phyloP scores from a whole-genome alignment of 2,329 filamentous ascomycete species.

The Fusarium chlamydosporum region DNA sequence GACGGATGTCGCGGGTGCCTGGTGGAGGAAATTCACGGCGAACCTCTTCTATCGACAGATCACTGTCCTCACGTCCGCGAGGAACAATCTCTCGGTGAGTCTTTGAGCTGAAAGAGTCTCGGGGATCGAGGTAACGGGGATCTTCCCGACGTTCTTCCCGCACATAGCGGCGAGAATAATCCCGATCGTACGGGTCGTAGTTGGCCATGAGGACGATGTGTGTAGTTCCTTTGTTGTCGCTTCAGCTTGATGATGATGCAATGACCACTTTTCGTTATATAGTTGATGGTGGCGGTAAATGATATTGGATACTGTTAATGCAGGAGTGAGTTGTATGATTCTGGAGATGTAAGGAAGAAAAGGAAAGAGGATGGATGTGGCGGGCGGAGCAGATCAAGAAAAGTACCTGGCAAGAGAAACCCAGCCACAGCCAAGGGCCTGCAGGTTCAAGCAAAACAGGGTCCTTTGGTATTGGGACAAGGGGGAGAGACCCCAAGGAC shows the following conservation, averaged over 20 bases:
- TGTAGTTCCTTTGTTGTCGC: slow-evolving; percentile 13
- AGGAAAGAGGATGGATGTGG: slow-evolving; percentile 31
- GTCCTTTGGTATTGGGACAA: slow-evolving; percentile 39
- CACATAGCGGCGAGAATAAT: slow-evolving; percentile 66
- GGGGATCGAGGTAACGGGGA: slow-evolving; percentile 67
- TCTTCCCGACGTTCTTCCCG: slow-evolving; percentile 68
- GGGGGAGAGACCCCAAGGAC: slow-evolving; percentile 15
- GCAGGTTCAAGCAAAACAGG: slow-evolving; percentile 39
- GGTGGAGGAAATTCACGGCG: slow-evolving; percentile 86
- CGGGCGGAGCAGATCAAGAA: slow-evolving; percentile 28
- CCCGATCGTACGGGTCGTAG: slow-evolving; percentile 70
- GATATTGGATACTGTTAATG: slow-evolving; percentile 9
- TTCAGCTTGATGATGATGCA: slow-evolving; percentile 12
- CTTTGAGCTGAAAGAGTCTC: slow-evolving; percentile 64
- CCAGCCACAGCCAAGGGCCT: slow-evolving; percentile 31
- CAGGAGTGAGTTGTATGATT: slow-evolving; percentile 14
- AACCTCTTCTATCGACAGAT: slow-evolving; percentile 83
- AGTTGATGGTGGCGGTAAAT: slow-evolving; percentile 2
- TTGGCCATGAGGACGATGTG: slow-evolving; percentile 55
- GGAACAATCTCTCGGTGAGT: slow-evolving; percentile 69
- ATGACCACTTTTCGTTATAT: slow-evolving; percentile 9
- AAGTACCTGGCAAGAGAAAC: slow-evolving; percentile 23
- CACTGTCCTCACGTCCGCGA: slow-evolving; percentile 78
- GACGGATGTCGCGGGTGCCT: slow-evolving; percentile 65
- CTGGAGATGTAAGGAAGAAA: slow-evolving; percentile 29